Evolutionary conservation across 805 yeast genomes (phyloP), one percentile per base, ranked within the genome.

Genomic region (Yarrowia divulgata): DNA sequence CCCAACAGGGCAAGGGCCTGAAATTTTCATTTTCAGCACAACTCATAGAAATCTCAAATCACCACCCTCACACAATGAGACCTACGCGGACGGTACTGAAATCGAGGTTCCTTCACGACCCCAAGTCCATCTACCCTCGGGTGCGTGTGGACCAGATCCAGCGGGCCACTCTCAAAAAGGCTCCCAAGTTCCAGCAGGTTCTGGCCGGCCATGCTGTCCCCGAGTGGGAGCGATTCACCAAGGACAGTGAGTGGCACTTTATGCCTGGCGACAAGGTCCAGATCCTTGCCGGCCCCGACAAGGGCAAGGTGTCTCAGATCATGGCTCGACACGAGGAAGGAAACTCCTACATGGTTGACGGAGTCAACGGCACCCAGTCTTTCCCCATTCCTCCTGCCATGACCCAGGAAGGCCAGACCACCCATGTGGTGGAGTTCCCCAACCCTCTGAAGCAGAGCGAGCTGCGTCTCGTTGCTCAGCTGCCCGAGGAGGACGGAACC

Each of bases 201-300:
- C 73, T 74, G 70, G 40, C 68, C 19, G 64, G 71, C 37, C 57
- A 71, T 39, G 74, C 74, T 34, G 79, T 81, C 18, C 78, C 78
- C 3, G 77, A 76, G 52, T 75, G 76, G 14, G 76, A 78, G 52
- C 83, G 83, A 73, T 80, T 81, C 16, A 60, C 40, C 32, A 82
- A 79, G 54, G 80, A 85, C 42, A 81, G 82, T 70, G 84, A 89
- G 57, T 84, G 90, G 81, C 88, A 86, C 58, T 87, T 86, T 72
- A 81, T 88, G 57, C 87, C 86, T 29, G 97, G 97, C 23, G 97
- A 91, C 79, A 81, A 89, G 71, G 97, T 90, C 1, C 85, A 91
- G 75, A 82, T 92, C 34, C 81, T 86, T 35, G 84, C 83, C 66
- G 98, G 98, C 19, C 82, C 84, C 58, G 84, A 85, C 74, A 86